These are phyloP conservation scores for Graphium sp. DNA, from an alignment of 2,329 filamentous ascomycete species.

Conservation along the genomic window DNA sequence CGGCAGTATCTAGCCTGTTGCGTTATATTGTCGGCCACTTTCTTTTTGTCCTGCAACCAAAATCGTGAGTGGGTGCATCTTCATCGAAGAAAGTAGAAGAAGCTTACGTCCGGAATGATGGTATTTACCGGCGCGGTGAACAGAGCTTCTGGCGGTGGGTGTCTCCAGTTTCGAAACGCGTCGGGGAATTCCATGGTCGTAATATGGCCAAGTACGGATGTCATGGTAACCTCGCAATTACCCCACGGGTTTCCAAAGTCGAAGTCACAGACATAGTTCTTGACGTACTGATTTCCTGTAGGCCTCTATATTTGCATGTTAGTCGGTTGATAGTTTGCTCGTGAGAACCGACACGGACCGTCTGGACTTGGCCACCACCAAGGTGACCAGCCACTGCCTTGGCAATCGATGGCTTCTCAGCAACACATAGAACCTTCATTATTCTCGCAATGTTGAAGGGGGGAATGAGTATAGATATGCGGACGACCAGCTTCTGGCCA, in stretches of 20 bases:
- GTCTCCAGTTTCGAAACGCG: slow-evolving; percentile 63
- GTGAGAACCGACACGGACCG: slow-evolving; percentile 31
- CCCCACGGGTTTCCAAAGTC: slow-evolving; percentile 73
- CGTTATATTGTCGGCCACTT: slow-evolving; percentile 73
- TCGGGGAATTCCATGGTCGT: slow-evolving; percentile 61
- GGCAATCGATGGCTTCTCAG: slow-evolving; percentile 75
- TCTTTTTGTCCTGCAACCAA: slow-evolving; percentile 48
- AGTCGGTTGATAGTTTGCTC: slow-evolving; percentile 7
- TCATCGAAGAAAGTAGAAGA: not conserved
- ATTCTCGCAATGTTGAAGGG: slow-evolving; percentile 12
- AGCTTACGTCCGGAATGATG: slow-evolving; percentile 44
- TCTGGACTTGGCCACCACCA: slow-evolving; percentile 55
- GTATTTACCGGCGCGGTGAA: slow-evolving; percentile 68
- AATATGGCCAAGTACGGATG: slow-evolving; percentile 78
- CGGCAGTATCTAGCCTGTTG: slow-evolving; percentile 56
- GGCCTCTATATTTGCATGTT: slow-evolving; percentile 32
- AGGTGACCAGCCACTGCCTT: slow-evolving; percentile 87
- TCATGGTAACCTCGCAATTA: slow-evolving; percentile 77
- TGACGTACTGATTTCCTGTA: slow-evolving; percentile 62
- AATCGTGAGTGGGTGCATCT: slow-evolving; percentile 6
- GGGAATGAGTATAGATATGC: no score
- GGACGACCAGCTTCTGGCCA: no score
- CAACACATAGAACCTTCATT: slow-evolving; percentile 39
- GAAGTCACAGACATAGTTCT: slow-evolving; percentile 88
- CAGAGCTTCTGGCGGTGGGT: slow-evolving; percentile 60